These are phyloP conservation scores for Globisporangium takayamanum DNA, from an alignment of 352 stramenopile genomes.

Conservation along the genomic window DNA sequence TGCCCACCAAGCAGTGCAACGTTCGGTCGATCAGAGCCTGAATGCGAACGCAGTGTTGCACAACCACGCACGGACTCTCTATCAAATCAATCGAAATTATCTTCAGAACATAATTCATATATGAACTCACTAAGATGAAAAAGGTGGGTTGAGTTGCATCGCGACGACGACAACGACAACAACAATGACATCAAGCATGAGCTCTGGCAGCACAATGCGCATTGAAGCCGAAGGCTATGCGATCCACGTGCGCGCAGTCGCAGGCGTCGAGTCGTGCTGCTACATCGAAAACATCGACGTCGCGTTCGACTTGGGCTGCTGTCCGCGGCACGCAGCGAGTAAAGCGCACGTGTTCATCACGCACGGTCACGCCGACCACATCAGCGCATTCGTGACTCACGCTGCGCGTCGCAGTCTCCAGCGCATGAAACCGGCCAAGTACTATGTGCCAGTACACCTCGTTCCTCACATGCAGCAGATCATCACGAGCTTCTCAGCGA, in stretches of 20 bases:
- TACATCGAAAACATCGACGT: constrained; percentile 71
- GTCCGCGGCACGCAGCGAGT: constrained; percentile 31
- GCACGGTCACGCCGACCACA: constrained; percentile 83
- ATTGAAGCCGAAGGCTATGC: constrained; percentile 38
- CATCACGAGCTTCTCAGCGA: constrained; percentile 39
- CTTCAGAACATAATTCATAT: too few relatives aligned
- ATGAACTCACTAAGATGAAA: too few relatives aligned
- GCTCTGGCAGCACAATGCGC: constrained; percentile 5
- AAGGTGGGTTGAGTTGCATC: neutral
- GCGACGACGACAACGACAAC: neutral
- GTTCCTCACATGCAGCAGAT: constrained; percentile 41
- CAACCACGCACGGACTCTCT: too few relatives aligned
- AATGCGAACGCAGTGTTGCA: too few relatives aligned
- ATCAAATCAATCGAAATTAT: too few relatives aligned
- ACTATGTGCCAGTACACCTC: constrained; percentile 62
- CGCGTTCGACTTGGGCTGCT: constrained; percentile 70
- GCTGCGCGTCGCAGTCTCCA: constrained; percentile 50
- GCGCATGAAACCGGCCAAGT: constrained; percentile 47
- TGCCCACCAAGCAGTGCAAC: too few relatives aligned
- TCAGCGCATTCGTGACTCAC: constrained; percentile 54
- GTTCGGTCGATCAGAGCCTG: too few relatives aligned
- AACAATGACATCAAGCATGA: neutral
- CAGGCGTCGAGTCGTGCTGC: constrained; percentile 69
- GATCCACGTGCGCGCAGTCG: constrained; percentile 56
- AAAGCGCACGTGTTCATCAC: constrained; percentile 85